Base-by-base conservation (phyloP, 371 early-diverging fungal genomes). In the Actinomortierella ambigua region DNA sequence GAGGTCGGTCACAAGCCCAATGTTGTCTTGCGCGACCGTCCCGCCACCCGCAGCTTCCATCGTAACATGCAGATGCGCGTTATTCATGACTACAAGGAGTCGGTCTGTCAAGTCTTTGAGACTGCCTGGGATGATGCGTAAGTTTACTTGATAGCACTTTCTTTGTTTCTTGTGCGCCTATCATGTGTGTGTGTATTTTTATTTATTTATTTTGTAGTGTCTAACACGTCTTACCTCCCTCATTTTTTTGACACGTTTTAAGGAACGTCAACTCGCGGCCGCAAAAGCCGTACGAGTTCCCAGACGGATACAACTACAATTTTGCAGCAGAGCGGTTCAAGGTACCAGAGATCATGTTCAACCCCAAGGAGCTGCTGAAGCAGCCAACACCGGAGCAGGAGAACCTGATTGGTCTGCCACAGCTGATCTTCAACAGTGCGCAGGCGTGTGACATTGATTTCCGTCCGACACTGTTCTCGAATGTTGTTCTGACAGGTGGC, bases 41-140 rank as follows among this genome's bases (percentile, higher is more conserved):
- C 84, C 5, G 87, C 93, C 20, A 82, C 88, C 5, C 65, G 69
- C 18, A 88, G 89, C 52, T 97, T 79, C 77, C 83, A 92, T 52
- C 76, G 87, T 29, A 84, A 81, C 53, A 88, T 88, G 81, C 82
- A 86, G 23, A 76, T 84, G 77, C 68, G 81, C 63, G 84, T 82
- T 22, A 77, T 96, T 50, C 84, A 90, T 43, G 99, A 98, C 75
- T 95, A 89, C 75, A 98, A 98, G 68, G 97, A 98, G 71, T 86
- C 93, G 2, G 88, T 94, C 11, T 95, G 93, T 76, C 92, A 94
- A 77, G 89, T 95, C 14, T 88, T 91, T 2, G 93, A 92, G 61
- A 68, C 80, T 29, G 67, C 82, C 7, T 93, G 82, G 64, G 84
- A 90, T 68, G 88, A 91, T 76, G 77, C 77, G 91, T 93, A 81